A percentile compares a stretch with the other conserved stretches of the same genome.
These are phyloP conservation scores for Pleurotus giganteus DNA, from an alignment of 768 basidiomycete genomes.

Conservation along the genomic window DNA sequence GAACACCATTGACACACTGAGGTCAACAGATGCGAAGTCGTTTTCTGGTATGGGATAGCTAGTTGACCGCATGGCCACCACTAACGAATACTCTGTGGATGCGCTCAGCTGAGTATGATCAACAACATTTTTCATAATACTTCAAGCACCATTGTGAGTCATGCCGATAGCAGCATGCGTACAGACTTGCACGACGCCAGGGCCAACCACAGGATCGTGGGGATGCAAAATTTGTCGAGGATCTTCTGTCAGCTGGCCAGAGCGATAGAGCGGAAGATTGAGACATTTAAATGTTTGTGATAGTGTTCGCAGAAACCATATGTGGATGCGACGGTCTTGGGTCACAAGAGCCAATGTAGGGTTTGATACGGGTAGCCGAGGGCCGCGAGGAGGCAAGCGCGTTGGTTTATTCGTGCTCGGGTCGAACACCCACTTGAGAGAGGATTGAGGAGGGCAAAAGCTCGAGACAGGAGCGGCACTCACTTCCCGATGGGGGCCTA, in stretches of 20 bases:
- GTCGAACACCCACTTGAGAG: constrained; percentile 51
- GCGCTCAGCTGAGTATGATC: constrained; percentile 3
- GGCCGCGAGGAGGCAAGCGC: constrained; percentile 61
- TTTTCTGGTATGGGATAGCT: constrained; percentile 36
- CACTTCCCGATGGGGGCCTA: constrained; percentile 60
- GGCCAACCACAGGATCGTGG: constrained; percentile 29
- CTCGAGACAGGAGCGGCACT: constrained; percentile 14
- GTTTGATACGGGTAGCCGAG: constrained; percentile 47
- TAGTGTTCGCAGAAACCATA: constrained; percentile 54
- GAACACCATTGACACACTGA: constrained; percentile 35
- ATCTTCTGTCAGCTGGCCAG: constrained; percentile 33
- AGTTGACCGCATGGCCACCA: constrained; percentile 63
- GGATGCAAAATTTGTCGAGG: constrained; percentile 21
- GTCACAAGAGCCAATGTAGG: constrained; percentile 65
- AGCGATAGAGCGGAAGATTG: constrained; percentile 45
- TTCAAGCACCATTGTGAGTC: constrained; percentile 50
- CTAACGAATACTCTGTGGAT: constrained; percentile 47
- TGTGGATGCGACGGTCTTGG: constrained; percentile 53
- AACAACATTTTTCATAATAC: not conserved
- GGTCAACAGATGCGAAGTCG: constrained; percentile 39
- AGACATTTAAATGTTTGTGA: constrained; percentile 41
- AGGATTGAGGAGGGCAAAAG: not conserved
- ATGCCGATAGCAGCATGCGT: constrained; percentile 58
- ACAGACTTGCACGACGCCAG: constrained; percentile 45
- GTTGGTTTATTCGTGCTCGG: constrained; percentile 38